These are phyloP conservation scores for Bondarzewia mesenterica DNA, from an alignment of 1,284 basidiomycete genomes.

Conservation along the genomic window DNA sequence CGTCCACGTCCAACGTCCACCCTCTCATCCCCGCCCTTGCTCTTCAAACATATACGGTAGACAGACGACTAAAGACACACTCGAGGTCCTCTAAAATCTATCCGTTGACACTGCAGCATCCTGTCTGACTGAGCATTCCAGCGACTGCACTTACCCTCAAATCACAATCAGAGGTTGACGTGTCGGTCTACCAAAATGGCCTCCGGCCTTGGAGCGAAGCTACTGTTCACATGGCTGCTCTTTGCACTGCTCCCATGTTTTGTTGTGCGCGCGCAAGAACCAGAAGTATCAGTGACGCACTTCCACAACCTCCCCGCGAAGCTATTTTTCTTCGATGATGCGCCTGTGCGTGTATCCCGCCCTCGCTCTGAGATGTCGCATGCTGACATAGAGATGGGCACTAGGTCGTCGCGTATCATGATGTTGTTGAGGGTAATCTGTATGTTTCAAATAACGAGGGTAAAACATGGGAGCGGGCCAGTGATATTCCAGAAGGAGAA, in stretches of 20 bases:
- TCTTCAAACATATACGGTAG: too few species aligned
- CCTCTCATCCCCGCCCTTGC: too few species aligned
- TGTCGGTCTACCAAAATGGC: conserved; percentile 4
- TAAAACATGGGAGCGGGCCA: conserved; percentile 64
- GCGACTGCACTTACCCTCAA: too few species aligned
- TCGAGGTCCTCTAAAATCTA: not conserved
- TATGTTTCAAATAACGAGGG: conserved; percentile 89
- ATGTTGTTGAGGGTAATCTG: conserved; percentile 60
- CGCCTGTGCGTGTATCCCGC: conserved; percentile 42
- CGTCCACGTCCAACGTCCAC: too few species aligned
- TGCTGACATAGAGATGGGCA: not conserved
- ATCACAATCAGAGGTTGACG: conserved; percentile 6
- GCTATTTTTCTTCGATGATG: conserved; percentile 92
- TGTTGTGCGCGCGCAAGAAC: conserved; percentile 28
- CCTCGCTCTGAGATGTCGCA: conserved; percentile 1
- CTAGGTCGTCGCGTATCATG: conserved; percentile 80
- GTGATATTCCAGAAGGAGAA: conserved; percentile 54
- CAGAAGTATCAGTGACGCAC: conserved; percentile 33
- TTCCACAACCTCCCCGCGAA: conserved; percentile 75
- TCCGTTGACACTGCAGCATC: not conserved
- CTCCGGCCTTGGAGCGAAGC: conserved; percentile 2
- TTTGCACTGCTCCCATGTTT: conserved; percentile 19
- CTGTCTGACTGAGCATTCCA: too few species aligned
- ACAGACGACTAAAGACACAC: too few species aligned
- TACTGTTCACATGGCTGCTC: conserved; percentile 10